These are phyloP conservation scores for Ceratobasidium sp. DNA, from an alignment of 1,284 basidiomycete genomes.

Conservation along the genomic window DNA sequence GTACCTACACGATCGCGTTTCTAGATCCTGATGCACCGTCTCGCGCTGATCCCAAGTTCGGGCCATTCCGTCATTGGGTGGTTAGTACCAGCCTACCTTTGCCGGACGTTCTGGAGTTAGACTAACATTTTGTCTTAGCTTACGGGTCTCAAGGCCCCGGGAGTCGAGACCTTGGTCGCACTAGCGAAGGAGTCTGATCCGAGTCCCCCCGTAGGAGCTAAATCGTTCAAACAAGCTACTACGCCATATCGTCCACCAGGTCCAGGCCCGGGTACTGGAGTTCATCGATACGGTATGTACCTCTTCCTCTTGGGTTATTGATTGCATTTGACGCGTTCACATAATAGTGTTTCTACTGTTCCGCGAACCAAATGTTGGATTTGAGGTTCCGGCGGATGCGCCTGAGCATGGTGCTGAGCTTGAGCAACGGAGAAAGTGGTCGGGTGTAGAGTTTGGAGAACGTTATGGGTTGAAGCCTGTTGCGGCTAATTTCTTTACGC, in stretches of 20 bases:
- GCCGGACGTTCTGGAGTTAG: background rate
- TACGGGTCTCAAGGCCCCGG: conserved; percentile 68
- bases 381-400: conserved; percentile 63
- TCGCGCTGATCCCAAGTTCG: conserved; percentile 66
- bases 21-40: conserved; percentile 78
- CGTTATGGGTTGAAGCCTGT: conserved; percentile 69
- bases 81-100: conserved; percentile 60
- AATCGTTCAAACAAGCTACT: conserved; percentile 55
- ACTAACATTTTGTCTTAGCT: conserved; percentile 58
- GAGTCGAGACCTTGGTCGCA: conserved; percentile 62
- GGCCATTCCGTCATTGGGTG: conserved; percentile 75
- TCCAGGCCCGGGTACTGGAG: conserved; percentile 68
- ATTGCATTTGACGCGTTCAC: conserved; percentile 35
- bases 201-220: conserved; percentile 16
- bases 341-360: conserved; percentile 69
- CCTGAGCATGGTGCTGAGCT: conserved; percentile 64
- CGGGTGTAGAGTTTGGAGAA: conserved; percentile 66
- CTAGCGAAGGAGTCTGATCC: conserved; percentile 51
- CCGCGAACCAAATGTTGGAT: conserved; percentile 65
- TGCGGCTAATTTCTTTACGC: conserved; percentile 68
- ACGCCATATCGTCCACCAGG: conserved; percentile 72
- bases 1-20: conserved; percentile 73
- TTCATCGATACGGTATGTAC: conserved; percentile 70
- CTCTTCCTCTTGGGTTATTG: background rate
- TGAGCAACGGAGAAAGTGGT: conserved; percentile 68